These are phyloP conservation scores for Tillandsia leiboldiana DNA, from an alignment of 176 grass and related monocot genomes.

Conservation along the genomic window DNA sequence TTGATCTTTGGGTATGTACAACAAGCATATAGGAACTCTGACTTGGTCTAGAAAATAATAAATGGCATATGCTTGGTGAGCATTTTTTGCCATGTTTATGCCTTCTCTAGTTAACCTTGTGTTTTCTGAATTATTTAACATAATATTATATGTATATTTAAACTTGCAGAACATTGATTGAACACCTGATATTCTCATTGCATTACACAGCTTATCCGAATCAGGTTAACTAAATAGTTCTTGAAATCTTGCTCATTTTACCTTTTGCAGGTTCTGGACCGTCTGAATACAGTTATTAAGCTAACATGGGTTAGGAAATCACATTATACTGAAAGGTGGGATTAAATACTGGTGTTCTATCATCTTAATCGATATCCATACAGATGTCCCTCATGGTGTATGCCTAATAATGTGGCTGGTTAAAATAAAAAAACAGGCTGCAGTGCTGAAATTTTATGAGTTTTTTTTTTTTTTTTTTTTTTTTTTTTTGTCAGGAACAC, in stretches of 20 bases:
- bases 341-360: background rate
- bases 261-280: slow-evolving; percentile 51
- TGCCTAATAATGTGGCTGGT: too few species aligned
- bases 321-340: slow-evolving; percentile 58
- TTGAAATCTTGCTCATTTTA: background rate
- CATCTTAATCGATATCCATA: background rate
- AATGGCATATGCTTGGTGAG: too few species aligned
- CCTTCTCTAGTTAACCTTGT: too few species aligned
- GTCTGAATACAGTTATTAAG: slow-evolving; percentile 48
- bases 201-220: background rate
- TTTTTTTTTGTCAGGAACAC: background rate
- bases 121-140: too few species aligned
- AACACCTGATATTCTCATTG: background rate
- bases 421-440: background rate
- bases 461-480: background rate
- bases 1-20: too few species aligned
- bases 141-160: too few species aligned
- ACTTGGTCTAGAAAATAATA: too few species aligned
- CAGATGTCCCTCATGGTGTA: background rate
- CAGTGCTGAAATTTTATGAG: background rate
- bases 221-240: background rate
- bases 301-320: slow-evolving; percentile 86
- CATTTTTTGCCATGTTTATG: too few species aligned
- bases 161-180: background rate
- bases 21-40: too few species aligned